Evolutionary conservation across 371 early-diverging fungal genomes (phyloP).

Genomic region (Syncephalastrum racemosum): DNA sequence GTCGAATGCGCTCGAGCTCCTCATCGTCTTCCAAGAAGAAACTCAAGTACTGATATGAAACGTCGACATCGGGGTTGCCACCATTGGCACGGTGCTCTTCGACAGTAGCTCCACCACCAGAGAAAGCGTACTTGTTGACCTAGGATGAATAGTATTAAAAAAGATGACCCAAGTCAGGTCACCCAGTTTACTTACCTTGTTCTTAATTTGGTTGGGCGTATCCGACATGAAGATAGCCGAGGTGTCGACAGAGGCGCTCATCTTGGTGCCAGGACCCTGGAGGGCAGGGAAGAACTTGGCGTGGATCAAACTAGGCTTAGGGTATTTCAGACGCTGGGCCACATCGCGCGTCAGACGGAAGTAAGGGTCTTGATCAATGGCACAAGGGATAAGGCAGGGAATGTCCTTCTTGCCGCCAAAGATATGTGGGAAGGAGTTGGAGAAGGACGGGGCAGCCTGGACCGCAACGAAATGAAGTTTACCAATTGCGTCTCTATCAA

Average conservation of each 20-base stretch:
- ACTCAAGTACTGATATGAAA: conserved; percentile 94
- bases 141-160: conserved; percentile 10
- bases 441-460: conserved; percentile 95
- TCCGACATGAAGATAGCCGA: conserved; percentile 98
- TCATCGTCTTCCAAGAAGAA: conserved; percentile 98
- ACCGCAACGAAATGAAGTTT: conserved; percentile 90
- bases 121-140: conserved; percentile 97
- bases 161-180: conserved; percentile 3
- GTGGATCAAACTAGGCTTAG: conserved; percentile 96
- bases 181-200: conserved; percentile 66
- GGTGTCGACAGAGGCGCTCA: conserved; percentile 93
- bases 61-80: conserved; percentile 98
- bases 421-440: conserved; percentile 94
- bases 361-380: conserved; percentile 99
- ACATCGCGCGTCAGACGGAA: conserved; percentile 99
- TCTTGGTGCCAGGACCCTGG: conserved; percentile 97
- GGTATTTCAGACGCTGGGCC: conserved; percentile 91
- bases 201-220: conserved; percentile 93
- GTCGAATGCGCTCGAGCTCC: conserved; percentile 77
- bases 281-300: conserved; percentile 98
- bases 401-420: conserved; percentile 90
- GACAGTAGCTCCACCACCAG: conserved; percentile 93
- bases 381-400: conserved; percentile 98
- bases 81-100: conserved; percentile 92
- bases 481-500: conserved; percentile 80